Evolutionary conservation across 805 yeast genomes (phyloP).

Genomic region (Trichomonascus vanleenenianus): DNA sequence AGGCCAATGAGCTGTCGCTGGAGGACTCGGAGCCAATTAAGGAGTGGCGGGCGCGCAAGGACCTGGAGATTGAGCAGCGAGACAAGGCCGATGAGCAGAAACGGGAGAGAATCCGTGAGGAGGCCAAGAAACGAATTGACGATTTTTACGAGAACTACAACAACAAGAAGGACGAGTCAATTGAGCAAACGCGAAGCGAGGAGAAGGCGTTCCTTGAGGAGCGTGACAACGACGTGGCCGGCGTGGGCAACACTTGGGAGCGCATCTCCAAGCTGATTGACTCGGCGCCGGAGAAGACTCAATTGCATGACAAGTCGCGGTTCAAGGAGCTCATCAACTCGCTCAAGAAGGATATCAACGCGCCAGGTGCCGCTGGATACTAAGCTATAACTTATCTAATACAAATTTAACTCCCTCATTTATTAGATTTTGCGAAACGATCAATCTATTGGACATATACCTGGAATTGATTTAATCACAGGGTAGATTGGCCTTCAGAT

Average conservation of each 20-base stretch:
- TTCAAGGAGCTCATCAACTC: conserved; percentile 58
- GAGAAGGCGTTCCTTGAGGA: conserved; percentile 64
- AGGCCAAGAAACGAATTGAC: conserved; percentile 78
- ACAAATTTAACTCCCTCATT: too few relatives aligned
- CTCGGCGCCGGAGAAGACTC: conserved; percentile 33
- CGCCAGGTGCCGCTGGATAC: conserved; percentile 71
- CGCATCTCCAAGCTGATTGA: conserved; percentile 46
- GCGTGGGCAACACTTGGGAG: conserved; percentile 48
- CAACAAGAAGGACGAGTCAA: conserved; percentile 64
- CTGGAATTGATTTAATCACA: too few relatives aligned
- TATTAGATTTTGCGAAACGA: too few relatives aligned
- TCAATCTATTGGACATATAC: too few relatives aligned
- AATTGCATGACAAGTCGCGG: conserved; percentile 54
- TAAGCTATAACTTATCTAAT: conserved; percentile 17
- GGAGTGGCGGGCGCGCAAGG: conserved; percentile 80
- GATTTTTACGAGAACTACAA: conserved; percentile 90
- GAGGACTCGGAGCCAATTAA: conserved; percentile 50
- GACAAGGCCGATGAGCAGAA: conserved; percentile 63
- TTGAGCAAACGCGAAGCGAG: conserved; percentile 55
- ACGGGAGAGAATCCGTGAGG: conserved; percentile 57
- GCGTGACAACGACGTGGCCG: conserved; percentile 49
- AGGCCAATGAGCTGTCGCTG: conserved; percentile 22
- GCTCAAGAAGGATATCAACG: conserved; percentile 61
- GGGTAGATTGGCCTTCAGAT: too few relatives aligned
- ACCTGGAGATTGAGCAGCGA: conserved; percentile 68